Base-by-base conservation (phyloP, 345 rosid species). In the Dipteronia dyeriana region DNA sequence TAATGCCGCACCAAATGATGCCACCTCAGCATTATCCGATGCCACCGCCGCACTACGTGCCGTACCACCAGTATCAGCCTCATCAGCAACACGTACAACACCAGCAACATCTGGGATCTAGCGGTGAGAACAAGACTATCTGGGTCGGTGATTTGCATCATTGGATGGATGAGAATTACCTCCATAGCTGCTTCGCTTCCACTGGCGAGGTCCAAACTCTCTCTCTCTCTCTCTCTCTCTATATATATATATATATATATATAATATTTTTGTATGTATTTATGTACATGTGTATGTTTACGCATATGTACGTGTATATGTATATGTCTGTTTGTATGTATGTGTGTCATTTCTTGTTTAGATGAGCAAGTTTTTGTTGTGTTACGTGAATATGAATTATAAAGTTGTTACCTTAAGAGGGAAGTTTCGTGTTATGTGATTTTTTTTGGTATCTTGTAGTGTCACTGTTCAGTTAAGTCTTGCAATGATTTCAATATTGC, bases 101-200 rank as follows among this genome's bases (percentile, higher is more conserved):
- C 72, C 86, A 76, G 45, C 86, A 82, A 56, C 75, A 83, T 66
- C 88, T 85, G n/a, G 89, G 90, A 80, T 87, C 90, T 5, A 78
- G 82, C 78, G 83, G 87, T 31, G 98, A 94, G 68, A 94, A 94
- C 77, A 91, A 88, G 79, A 88, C 98, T 7, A 66, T 96, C 51
- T 96, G 99, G 99, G 88, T 94, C 73, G 99, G 99, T 29, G 99
- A 96, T 86, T 91, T 96, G 86, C 91, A 90, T 83, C 97, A 88
- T 39, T 96, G 99, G 99, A 94, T 96, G 99, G 98, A 96, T 59
- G 99, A 96, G 86, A 90, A 34, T 74, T 94, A 96, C 75, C 91
- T 92, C 59, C 92, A 93, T 51, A 88, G 71, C 72, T 90, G 92
- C 77, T 95, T 95, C 57, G 92, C 75, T 82, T 84, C 91, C 61